Evolutionary conservation across 2,329 filamentous ascomycete genomes (phyloP).

Genomic region (Cladosporium phlei): DNA sequence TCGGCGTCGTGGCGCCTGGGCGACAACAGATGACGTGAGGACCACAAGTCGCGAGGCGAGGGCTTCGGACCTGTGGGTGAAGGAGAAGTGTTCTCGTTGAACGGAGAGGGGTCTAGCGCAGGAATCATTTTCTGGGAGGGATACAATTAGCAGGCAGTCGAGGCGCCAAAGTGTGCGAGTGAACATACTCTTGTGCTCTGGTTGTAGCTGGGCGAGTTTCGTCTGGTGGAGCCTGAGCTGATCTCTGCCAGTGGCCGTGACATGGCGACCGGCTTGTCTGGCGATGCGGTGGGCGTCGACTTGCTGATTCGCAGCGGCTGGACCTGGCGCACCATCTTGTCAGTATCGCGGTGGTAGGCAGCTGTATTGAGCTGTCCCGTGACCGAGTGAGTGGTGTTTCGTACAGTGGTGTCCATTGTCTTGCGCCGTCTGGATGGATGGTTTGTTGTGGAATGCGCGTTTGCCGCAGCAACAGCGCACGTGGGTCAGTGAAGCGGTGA

Average conservation of each 20-base stretch:
- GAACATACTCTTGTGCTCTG: conserved; percentile 62
- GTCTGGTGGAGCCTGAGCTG: conserved; percentile 74
- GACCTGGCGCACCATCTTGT: conserved; percentile 48
- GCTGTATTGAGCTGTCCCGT: not conserved
- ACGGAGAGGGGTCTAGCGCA: conserved; percentile 72
- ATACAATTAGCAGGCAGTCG: not conserved
- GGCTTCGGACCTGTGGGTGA: conserved; percentile 44
- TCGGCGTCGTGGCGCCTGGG: conserved; percentile 62
- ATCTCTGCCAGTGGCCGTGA: conserved; percentile 83
- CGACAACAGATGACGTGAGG: conserved; percentile 64
- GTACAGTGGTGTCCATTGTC: conserved; percentile 11
- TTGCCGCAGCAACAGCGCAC: conserved; percentile 5
- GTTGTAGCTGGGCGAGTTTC: conserved; percentile 90
- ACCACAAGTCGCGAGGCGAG: conserved; percentile 89
- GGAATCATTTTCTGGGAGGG: conserved; percentile 58
- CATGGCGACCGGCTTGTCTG: conserved; percentile 58
- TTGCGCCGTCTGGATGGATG: conserved; percentile 10
- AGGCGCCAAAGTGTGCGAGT: not conserved
- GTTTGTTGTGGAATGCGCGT: conserved; percentile 15
- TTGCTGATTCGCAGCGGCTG: conserved; percentile 78
- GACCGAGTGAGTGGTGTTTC: not conserved
- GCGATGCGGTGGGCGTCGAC: conserved; percentile 54
- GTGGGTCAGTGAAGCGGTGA: conserved; percentile 3
- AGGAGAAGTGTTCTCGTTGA: conserved; percentile 44
- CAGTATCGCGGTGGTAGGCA: conserved; percentile 1